phyloP scores from a whole-genome alignment of 306 rosid genomes.

The Fagus crenata region DNA sequence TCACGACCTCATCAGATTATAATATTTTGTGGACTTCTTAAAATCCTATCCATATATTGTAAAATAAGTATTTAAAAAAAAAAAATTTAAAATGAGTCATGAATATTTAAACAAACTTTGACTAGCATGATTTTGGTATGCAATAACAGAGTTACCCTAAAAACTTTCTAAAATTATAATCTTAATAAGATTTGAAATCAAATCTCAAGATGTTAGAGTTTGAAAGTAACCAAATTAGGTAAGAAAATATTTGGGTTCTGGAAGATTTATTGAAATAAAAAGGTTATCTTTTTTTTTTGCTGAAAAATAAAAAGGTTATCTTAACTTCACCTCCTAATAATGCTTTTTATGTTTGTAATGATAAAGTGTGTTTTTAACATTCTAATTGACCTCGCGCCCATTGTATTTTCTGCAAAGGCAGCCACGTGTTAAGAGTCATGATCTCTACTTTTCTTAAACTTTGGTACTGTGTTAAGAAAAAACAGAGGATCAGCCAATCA shows the following conservation, averaged over 20 bases:
- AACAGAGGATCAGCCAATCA: conserved; percentile 51
- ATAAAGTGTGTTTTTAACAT: not conserved
- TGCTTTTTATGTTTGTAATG: no score
- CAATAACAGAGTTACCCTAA: no score
- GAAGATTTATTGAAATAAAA: not conserved
- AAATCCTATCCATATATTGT: no score
- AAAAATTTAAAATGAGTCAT: no score
- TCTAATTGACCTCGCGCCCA: conserved; percentile 13
- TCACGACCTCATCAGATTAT: no score
- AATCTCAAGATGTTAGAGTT: not conserved
- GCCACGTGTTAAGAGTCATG: conserved; percentile 40
- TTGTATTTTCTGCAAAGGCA: conserved; percentile 11
- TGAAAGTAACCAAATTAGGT: not conserved
- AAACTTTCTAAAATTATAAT: no score
- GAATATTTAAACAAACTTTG: no score
- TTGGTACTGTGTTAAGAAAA: not conserved
- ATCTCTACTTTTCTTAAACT: conserved; percentile 10
- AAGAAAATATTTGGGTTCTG: not conserved
- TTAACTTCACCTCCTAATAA: no score
- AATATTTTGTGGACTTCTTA: no score
- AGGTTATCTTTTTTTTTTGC: no score
- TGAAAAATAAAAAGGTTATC: not conserved
- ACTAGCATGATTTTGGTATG: no score
- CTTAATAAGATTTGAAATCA: not conserved
- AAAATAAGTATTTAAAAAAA: no score